A percentile compares a stretch with the other conserved stretches of the same genome.
phyloP scores from a whole-genome alignment of 305 asterid species.

The Plantago coronopus region DNA sequence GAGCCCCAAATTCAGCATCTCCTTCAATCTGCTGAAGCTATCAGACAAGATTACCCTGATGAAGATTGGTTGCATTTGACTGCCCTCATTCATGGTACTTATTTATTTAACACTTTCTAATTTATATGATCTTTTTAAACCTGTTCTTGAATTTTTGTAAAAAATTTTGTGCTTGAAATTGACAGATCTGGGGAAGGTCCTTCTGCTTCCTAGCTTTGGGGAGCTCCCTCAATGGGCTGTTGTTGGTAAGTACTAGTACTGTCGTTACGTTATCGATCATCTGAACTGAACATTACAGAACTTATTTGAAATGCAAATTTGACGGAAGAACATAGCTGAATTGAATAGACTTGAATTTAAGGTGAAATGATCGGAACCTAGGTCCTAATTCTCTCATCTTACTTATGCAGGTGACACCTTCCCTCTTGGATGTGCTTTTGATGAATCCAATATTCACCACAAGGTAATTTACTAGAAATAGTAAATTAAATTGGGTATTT shows the following conservation, averaged over 20 bases:
- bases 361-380: too few relatives aligned
- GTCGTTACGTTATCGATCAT: too few relatives aligned
- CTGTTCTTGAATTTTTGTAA: too few relatives aligned
- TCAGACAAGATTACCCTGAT: constrained; percentile 61
- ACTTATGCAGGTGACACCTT: constrained; percentile 41
- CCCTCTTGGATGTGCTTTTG: constrained; percentile 40
- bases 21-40: constrained; percentile 74
- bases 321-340: too few relatives aligned
- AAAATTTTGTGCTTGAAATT: constrained; percentile 4
- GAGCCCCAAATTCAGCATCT: constrained; percentile 78
- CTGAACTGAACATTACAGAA: too few relatives aligned
- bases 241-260: constrained; percentile 55
- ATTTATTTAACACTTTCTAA: background rate
- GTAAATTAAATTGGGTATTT: too few relatives aligned
- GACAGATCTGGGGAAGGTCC: constrained; percentile 82
- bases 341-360: too few relatives aligned
- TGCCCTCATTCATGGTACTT: constrained; percentile 68
- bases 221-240: constrained; percentile 89
- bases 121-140: too few relatives aligned
- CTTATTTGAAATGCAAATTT: too few relatives aligned
- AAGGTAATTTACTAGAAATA: too few relatives aligned
- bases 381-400: background rate
- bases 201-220: constrained; percentile 67
- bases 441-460: constrained; percentile 35
- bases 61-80: constrained; percentile 80